A percentile compares a stretch with the other conserved stretches of the same genome.
phyloP scores from a whole-genome alignment of 1,284 basidiomycete species.

The Volvariella surrecta region DNA sequence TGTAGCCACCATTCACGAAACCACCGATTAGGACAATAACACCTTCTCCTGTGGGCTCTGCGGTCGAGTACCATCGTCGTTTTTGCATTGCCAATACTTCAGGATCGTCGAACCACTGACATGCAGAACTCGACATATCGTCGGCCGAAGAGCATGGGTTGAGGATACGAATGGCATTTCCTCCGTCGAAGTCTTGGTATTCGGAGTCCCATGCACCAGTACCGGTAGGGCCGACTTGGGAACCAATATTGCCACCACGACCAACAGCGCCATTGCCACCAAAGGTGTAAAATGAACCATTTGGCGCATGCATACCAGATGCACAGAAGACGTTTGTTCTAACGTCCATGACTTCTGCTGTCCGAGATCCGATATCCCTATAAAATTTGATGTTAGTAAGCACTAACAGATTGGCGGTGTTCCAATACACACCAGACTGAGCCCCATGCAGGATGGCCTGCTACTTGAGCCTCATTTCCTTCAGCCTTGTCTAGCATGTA shows the following conservation, averaged over 20 bases:
- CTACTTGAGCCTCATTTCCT: constrained; percentile 49
- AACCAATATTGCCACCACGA: constrained; percentile 59
- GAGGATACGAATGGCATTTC: constrained; percentile 62
- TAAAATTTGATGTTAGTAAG: not conserved
- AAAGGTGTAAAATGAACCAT: constrained; percentile 55
- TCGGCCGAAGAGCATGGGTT: constrained; percentile 61
- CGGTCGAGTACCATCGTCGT: constrained; percentile 84
- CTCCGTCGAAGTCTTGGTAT: constrained; percentile 62
- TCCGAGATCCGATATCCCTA: constrained; percentile 45
- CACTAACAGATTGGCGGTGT: not conserved
- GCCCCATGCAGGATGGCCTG: constrained; percentile 47
- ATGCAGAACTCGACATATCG: constrained; percentile 38
- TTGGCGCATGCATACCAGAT: constrained; percentile 63
- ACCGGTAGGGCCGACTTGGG: constrained; percentile 33
- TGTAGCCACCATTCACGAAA: constrained; percentile 79
- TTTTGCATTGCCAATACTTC: constrained; percentile 64
- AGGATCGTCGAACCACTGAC: constrained; percentile 76
- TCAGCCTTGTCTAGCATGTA: constrained; percentile 55
- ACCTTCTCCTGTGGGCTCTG: constrained; percentile 66
- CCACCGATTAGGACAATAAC: constrained; percentile 70
- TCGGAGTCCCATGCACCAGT: constrained; percentile 47
- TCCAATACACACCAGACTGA: constrained; percentile 30
- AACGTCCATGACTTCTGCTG: constrained; percentile 59
- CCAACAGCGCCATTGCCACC: constrained; percentile 76
- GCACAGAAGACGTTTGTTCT: constrained; percentile 79